These are phyloP conservation scores for Tolypocladium pustulatum DNA, from an alignment of 2,329 filamentous ascomycete species.

Conservation along the genomic window DNA sequence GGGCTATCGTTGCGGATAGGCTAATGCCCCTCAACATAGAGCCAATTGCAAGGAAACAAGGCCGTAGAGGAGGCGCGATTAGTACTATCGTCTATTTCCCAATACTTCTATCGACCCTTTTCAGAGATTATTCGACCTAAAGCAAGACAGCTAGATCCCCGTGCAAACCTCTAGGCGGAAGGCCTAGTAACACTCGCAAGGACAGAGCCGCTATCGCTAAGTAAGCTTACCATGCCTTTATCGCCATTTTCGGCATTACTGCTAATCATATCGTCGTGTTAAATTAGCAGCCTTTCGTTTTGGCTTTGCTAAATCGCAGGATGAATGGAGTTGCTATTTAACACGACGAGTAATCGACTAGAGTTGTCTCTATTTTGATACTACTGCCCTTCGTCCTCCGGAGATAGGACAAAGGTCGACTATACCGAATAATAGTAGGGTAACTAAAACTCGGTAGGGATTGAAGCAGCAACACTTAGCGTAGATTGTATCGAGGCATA, in stretches of 20 bases:
- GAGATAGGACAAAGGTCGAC: neutral
- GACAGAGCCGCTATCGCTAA: neutral
- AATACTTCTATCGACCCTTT: neutral
- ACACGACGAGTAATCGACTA: too few relatives aligned
- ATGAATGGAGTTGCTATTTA: too few relatives aligned
- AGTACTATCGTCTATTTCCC: neutral
- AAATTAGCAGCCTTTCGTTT: too few relatives aligned
- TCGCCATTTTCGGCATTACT: too few relatives aligned
- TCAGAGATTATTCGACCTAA: neutral
- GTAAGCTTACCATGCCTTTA: too few relatives aligned
- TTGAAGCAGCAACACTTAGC: too few relatives aligned
- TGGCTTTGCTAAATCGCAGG: too few relatives aligned
- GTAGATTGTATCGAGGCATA: neutral
- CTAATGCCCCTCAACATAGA: neutral
- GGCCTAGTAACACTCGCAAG: neutral
- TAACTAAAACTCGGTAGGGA: too few relatives aligned
- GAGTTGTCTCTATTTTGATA: too few relatives aligned
- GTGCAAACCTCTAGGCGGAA: neutral
- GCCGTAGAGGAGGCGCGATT: neutral
- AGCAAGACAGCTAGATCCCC: neutral
- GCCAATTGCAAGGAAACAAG: neutral
- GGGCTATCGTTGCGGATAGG: neutral
- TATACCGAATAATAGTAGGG: neutral
- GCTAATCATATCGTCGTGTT: too few relatives aligned
- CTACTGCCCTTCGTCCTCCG: too few relatives aligned